Percentiles rank a stretch among this genome's conserved stretches.
Evolutionary conservation across 805 yeast genomes (phyloP).

Genomic region (Saccharomycopsis lassenensis): DNA sequence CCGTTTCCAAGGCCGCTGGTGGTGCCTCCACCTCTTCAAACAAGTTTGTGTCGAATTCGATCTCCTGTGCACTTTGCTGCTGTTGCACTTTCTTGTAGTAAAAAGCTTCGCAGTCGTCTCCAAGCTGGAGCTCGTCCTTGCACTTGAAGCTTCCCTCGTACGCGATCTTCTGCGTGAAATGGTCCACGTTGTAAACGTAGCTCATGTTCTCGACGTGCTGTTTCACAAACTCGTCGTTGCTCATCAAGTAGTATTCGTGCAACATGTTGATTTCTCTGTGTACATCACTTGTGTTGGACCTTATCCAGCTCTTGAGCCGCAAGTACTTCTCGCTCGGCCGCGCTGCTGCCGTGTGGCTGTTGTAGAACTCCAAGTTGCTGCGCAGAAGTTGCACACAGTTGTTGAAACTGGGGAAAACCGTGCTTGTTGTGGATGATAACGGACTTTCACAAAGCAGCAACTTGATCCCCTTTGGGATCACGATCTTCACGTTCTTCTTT

Average conservation of each 20-base stretch:
- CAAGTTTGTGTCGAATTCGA: conserved; percentile 3
- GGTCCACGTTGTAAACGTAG: conserved; percentile 13
- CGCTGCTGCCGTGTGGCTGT: neutral
- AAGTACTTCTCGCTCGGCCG: too few species aligned
- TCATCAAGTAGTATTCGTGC: conserved; percentile 1
- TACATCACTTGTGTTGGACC: neutral
- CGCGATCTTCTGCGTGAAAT: neutral
- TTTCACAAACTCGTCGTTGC: conserved; percentile 2
- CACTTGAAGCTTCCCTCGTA: neutral
- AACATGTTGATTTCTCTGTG: too few species aligned
- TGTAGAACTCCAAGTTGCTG: neutral
- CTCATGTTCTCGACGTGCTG: conserved; percentile 17
- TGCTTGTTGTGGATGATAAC: too few species aligned
- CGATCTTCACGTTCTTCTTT: too few species aligned
- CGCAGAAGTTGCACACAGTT: too few species aligned
- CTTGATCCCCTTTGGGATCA: too few species aligned
- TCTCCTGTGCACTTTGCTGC: neutral
- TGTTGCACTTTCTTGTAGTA: conserved; percentile 7
- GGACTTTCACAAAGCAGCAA: too few species aligned
- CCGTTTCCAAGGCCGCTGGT: too few species aligned
- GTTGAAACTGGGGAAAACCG: too few species aligned
- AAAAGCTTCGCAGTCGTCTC: conserved; percentile 17
- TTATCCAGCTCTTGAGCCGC: neutral
- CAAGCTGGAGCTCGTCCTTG: conserved; percentile 6
- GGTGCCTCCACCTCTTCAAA: conserved; percentile 3